Evolutionary conservation across 1,284 basidiomycete genomes (phyloP), one percentile per base, ranked within the genome.

Genomic region (Ceratobasidium sp.): DNA sequence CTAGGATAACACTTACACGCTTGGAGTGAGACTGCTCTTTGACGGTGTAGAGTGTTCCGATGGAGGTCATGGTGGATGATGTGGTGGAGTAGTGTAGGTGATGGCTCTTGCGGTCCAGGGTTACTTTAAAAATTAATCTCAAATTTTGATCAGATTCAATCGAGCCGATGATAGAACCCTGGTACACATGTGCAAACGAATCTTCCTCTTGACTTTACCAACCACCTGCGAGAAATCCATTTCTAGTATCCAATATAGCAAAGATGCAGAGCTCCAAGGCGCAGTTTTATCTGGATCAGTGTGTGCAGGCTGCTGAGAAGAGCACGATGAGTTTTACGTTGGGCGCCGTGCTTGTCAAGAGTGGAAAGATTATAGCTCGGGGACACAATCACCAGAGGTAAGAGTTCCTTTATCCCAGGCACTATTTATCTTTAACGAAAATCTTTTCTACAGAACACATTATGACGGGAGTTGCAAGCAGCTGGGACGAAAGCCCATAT

Each of bases 11-110:
- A 85, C 88, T 44, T 79, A 91, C 90, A 74, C 84, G 79, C 80
- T 84, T 86, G 75, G 85, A 85, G 72, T 82, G 81, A 59, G 75
- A 70, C 77, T 87, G 84, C 1, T 28, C 18, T n/a, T 82, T 80
- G 52, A 78, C 77, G 14, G 86, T 86, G 82, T 86, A 91, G 74
- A 92, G 85, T 78, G 88, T 91, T 78, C 89, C 89, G 76, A 84
- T 82, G 74, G 84, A 82, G 70, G 86, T 81, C 87, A 87, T 87
- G 44, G 28, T 49, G 44, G 28, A 30, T 47, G 30, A 21, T 38
- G 43, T 69, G 66, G 66, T 61, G 41, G 58, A 28, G 41, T 38
- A 61, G 38, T 43, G 18, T 1, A 43, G 9, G 59, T 62, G 59
- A 55, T 41, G 41, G 54, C 26, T 30, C 32, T 43, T 47, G 67